Conservation (phyloP, 2,329 filamentous ascomycete genomes). For the Coleophoma cylindrospora region DNA sequence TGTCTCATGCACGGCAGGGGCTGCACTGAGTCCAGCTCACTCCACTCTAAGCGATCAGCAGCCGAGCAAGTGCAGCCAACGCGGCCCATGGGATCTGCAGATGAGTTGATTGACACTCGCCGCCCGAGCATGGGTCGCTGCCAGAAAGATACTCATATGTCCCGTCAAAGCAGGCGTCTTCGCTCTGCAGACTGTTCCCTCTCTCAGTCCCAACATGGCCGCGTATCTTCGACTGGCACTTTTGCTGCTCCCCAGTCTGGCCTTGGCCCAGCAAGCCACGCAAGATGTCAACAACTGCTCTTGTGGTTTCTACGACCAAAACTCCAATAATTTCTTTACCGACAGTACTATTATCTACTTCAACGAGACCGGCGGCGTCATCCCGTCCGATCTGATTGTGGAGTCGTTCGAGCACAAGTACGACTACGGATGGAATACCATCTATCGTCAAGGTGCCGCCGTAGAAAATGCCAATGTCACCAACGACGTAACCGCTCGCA, state of each 20-base stretch:
- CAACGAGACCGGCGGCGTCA: constrained; percentile 35
- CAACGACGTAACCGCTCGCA: constrained; percentile 13
- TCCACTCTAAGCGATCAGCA: too few relatives aligned
- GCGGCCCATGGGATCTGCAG: too few relatives aligned
- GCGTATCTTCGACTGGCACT: not conserved
- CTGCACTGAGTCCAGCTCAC: too few relatives aligned
- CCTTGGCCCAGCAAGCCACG: not conserved
- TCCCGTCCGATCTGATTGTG: constrained; percentile 31
- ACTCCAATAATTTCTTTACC: constrained; percentile 34
- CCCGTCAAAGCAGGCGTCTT: too few relatives aligned
- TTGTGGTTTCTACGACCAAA: constrained; percentile 39
- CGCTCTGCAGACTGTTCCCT: not conserved
- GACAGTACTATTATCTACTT: constrained; percentile 44
- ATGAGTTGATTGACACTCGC: too few relatives aligned
- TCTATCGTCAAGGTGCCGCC: constrained; percentile 37
- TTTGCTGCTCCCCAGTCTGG: not conserved
- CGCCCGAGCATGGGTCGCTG: too few relatives aligned
- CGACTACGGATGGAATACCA: constrained; percentile 40
- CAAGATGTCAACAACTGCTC: constrained; percentile 26
- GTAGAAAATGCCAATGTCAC: constrained; percentile 31
- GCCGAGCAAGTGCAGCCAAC: too few relatives aligned
- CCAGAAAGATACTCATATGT: too few relatives aligned
- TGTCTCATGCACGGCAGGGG: too few relatives aligned
- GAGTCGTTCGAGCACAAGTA: constrained; percentile 36
- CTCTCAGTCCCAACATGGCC: not conserved